Evolutionary conservation across 495 filamentous ascomycete species (phyloP).

Genomic region (Aspergillus nidulans): DNA sequence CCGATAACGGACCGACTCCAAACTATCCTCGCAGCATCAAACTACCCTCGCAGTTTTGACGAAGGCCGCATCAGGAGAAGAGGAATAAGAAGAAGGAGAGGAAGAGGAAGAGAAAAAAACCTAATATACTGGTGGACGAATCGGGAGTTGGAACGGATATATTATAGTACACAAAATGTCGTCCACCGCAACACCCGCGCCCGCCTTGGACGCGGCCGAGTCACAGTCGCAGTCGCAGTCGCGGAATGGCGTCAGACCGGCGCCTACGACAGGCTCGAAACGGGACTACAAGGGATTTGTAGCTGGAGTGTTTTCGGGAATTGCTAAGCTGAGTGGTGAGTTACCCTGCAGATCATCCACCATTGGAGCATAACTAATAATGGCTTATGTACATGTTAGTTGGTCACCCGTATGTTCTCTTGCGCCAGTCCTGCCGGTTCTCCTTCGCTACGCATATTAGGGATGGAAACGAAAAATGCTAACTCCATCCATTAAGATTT

Average conservation of each 20-base stretch:
- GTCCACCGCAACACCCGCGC: constrained; percentile 23
- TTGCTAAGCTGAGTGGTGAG: constrained; percentile 82
- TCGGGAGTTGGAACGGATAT: not conserved
- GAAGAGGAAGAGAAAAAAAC: too few relatives aligned
- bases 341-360: not conserved
- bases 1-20: constrained; percentile 16
- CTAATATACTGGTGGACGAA: not conserved
- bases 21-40: not conserved
- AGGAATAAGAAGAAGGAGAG: too few relatives aligned
- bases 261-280: constrained; percentile 22
- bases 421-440: not conserved
- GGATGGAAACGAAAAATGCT: not conserved
- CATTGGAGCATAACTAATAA: constrained; percentile 13
- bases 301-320: constrained; percentile 87
- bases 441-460: not conserved
- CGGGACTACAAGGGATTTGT: constrained; percentile 86
- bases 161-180: constrained; percentile 16
- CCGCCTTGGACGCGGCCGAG: constrained; percentile 15
- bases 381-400: constrained; percentile 38
- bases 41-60: too few relatives aligned
- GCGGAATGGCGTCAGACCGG: not conserved
- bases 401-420: constrained; percentile 57
- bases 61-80: too few relatives aligned
- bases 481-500: constrained; percentile 46
- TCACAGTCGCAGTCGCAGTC: not conserved